Percentiles rank a stretch among this genome's conserved stretches.
phyloP scores from a whole-genome alignment of 305 asterid genomes.

The Solanum hybrid region DNA sequence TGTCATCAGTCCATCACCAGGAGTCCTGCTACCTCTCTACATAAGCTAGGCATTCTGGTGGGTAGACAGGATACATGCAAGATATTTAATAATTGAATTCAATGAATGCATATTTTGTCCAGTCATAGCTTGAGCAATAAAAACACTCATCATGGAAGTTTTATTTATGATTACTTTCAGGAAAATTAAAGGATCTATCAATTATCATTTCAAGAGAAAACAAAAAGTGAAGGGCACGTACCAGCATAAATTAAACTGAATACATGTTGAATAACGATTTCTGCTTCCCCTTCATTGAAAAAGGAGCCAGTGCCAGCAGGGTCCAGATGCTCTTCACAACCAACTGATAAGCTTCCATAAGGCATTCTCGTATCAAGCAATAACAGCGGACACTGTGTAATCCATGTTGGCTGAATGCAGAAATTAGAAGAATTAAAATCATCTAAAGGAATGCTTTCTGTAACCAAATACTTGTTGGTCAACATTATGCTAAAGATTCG shows the following conservation, averaged over 20 bases:
- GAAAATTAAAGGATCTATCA: background rate
- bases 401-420: slow-evolving; percentile 74
- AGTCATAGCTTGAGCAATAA: background rate
- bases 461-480: slow-evolving; percentile 2
- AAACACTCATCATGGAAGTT: background rate
- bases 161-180: background rate
- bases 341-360: slow-evolving; percentile 84
- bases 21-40: background rate
- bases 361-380: slow-evolving; percentile 96
- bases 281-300: slow-evolving; percentile 97
- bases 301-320: slow-evolving; percentile 99
- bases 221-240: slow-evolving; percentile 19
- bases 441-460: background rate
- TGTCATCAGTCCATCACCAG: background rate
- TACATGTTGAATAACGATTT: slow-evolving; percentile 73
- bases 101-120: background rate
- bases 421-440: slow-evolving; percentile 6
- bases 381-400: slow-evolving; percentile 87
- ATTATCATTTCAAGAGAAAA: background rate
- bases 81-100: background rate
- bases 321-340: slow-evolving; percentile 94
- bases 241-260: slow-evolving; percentile 82
- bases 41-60: background rate
- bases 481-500: background rate
- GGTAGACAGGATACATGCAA: background rate